These are phyloP conservation scores for Colletotrichum musae DNA, from an alignment of 2,329 filamentous ascomycete genomes.

Conservation along the genomic window DNA sequence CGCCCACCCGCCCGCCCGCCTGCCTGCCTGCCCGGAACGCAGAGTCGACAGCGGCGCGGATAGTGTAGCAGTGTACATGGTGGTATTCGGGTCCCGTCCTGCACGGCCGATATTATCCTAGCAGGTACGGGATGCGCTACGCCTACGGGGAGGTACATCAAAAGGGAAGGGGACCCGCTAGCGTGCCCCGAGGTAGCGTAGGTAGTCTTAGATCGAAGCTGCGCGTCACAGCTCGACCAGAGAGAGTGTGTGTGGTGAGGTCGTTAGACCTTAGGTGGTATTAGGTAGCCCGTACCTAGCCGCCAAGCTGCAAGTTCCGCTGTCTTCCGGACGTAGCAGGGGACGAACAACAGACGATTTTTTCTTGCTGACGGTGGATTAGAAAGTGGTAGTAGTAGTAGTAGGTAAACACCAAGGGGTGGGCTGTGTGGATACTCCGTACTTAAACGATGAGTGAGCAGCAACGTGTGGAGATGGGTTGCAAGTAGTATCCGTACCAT, in stretches of 20 bases:
- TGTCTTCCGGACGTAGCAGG: constrained; percentile 40
- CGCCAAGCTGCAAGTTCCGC: constrained; percentile 33
- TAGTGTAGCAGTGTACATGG: neutral
- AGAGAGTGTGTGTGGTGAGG: too few relatives aligned
- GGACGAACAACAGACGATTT: constrained; percentile 34
- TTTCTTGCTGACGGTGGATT: neutral
- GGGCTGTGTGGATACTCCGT: constrained; percentile 3
- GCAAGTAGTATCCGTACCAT: too few relatives aligned
- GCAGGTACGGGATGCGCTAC: constrained; percentile 2
- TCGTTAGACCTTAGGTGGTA: too few relatives aligned
- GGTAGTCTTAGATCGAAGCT: constrained; percentile 40
- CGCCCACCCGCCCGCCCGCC: too few relatives aligned
- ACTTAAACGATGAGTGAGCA: neutral
- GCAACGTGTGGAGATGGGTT: neutral
- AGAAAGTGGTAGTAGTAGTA: neutral
- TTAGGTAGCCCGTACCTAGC: too few relatives aligned
- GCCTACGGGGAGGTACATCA: too few relatives aligned
- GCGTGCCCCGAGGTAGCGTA: constrained; percentile 1
- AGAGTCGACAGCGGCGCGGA: neutral
- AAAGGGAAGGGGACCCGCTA: too few relatives aligned
- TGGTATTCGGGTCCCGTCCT: constrained; percentile 39
- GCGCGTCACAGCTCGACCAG: constrained; percentile 34
- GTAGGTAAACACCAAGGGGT: constrained; percentile 18
- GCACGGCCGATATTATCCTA: constrained; percentile 40
- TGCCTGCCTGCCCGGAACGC: too few relatives aligned